Conservation (phyloP, 139 green algal species). For the Zygnema cylindricum region DNA sequence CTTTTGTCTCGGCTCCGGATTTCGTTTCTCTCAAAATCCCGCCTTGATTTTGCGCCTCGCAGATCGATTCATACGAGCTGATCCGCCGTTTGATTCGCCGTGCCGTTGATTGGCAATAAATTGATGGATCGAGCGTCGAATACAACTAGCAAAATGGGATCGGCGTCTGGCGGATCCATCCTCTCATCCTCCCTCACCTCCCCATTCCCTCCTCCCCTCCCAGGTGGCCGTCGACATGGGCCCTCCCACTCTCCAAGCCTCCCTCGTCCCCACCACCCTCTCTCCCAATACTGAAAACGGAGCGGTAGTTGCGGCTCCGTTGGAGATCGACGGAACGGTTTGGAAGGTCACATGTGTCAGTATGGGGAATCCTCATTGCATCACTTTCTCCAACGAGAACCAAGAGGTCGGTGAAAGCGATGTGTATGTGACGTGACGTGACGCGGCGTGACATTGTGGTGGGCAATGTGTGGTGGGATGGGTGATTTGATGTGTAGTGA, state of each 20-base stretch:
- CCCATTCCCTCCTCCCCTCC: too few relatives aligned
- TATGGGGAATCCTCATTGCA: slow-evolving; percentile 97
- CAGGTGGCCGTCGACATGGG: slow-evolving; percentile 98
- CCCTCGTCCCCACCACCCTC: slow-evolving; percentile 86
- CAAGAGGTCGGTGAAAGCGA: too few relatives aligned
- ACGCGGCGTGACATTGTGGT: too few relatives aligned
- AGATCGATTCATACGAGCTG: too few relatives aligned
- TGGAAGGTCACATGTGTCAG: slow-evolving; percentile 88
- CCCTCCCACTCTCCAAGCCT: slow-evolving; percentile 79
- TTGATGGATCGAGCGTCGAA: not conserved
- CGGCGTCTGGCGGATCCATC: not conserved
- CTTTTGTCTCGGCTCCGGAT: too few relatives aligned
- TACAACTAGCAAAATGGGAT: not conserved
- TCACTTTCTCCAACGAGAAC: slow-evolving; percentile 76
- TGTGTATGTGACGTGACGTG: too few relatives aligned
- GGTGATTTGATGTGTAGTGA: too few relatives aligned
- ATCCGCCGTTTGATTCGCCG: too few relatives aligned
- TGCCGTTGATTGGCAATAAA: too few relatives aligned
- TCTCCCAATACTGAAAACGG: slow-evolving; percentile 59
- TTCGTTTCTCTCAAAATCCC: too few relatives aligned
- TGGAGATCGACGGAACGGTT: slow-evolving; percentile 78
- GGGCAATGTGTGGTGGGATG: too few relatives aligned
- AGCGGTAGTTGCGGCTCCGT: slow-evolving; percentile 73
- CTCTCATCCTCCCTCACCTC: not conserved
- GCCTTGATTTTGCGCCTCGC: too few relatives aligned